Conservation (phyloP, 768 basidiomycete species). For the Vararia minispora region DNA sequence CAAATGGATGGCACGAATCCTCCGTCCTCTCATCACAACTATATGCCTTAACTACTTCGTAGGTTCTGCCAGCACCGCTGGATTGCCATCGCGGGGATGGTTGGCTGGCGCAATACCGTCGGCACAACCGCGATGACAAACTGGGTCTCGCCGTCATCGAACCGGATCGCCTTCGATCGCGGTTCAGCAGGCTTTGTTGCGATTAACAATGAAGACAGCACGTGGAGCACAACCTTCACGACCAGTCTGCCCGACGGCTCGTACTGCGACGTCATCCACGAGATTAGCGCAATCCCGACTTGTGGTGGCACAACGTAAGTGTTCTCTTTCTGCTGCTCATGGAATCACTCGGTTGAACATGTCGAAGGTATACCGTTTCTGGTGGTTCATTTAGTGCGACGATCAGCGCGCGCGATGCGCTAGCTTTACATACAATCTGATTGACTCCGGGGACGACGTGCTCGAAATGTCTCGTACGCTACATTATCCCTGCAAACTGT, state of each 20-base stretch:
- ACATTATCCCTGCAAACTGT: too few relatives aligned
- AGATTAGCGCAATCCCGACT: too few relatives aligned
- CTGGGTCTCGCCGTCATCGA: constrained; percentile 39
- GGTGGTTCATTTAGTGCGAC: constrained; percentile 15
- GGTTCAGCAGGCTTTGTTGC: constrained; percentile 44
- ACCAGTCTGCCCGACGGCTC: constrained; percentile 38
- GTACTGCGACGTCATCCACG: constrained; percentile 46
- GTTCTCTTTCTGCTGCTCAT: too few relatives aligned
- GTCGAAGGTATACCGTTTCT: too few relatives aligned
- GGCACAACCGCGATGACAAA: constrained; percentile 34
- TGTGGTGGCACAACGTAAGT: too few relatives aligned
- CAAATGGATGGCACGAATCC: constrained; percentile 15
- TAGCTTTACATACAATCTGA: constrained; percentile 18
- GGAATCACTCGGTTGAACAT: too few relatives aligned
- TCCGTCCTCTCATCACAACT: background rate
- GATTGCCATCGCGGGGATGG: constrained; percentile 15
- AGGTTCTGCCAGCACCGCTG: constrained; percentile 20
- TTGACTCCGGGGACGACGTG: too few relatives aligned
- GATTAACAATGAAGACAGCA: constrained; percentile 44
- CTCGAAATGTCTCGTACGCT: too few relatives aligned
- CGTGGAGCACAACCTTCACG: constrained; percentile 39
- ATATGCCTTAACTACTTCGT: background rate
- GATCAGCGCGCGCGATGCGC: constrained; percentile 16
- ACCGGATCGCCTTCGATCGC: constrained; percentile 49
- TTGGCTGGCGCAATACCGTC: constrained; percentile 40